Base-by-base conservation (phyloP, 2,329 filamentous ascomycete species). In the Trichoderma breve region DNA sequence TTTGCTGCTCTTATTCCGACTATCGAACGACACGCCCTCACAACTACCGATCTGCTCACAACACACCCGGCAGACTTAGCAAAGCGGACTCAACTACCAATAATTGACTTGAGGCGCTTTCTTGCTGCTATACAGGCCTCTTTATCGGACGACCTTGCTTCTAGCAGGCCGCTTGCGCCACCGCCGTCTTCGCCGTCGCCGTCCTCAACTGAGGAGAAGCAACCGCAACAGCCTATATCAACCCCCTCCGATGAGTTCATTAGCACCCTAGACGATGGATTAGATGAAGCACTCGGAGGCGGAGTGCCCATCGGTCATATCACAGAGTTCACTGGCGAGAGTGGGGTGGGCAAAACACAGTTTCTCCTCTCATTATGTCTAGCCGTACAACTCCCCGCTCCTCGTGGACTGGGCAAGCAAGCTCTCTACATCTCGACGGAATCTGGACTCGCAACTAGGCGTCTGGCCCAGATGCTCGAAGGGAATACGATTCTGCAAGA, bases 351-450 rank as follows among this genome's bases (percentile, higher is more conserved):
- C 78, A 99, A 99, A 86, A 98, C 96, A 1, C 96, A 99, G 81
- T 90, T 98, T 78, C 90, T 98, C 32, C 88, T 98, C 32, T 91
- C 91, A 26, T 87, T 99, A 32, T 90, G 97, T 58, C 90, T 98
- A 39, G 88, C 95, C 36, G 91, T 91, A 18, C 96, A 99, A 81
- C 90, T 98, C 5, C 90, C 93, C 2, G 83, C 89, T 1, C 92
- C 93, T 0, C 85, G 86, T 55, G 94, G 93, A 6, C 86, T 94
- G 0, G 88, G 88, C 47, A 90, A 90, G 73, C 87, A 90, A n/a
- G 92, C 93, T 1, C 86, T 99, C 43, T 99, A 99, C 85, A 93
- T 99, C 77, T 97, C 95, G 1, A 98, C 96, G 57, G 96, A 99
- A 83, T 91, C 94, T 0, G 86, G 93, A 1, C 88, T 99, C 2